Evolutionary conservation across 352 stramenopile species (phyloP), one percentile per base, ranked within the genome.

Genomic region (Globisporangium canariense): DNA sequence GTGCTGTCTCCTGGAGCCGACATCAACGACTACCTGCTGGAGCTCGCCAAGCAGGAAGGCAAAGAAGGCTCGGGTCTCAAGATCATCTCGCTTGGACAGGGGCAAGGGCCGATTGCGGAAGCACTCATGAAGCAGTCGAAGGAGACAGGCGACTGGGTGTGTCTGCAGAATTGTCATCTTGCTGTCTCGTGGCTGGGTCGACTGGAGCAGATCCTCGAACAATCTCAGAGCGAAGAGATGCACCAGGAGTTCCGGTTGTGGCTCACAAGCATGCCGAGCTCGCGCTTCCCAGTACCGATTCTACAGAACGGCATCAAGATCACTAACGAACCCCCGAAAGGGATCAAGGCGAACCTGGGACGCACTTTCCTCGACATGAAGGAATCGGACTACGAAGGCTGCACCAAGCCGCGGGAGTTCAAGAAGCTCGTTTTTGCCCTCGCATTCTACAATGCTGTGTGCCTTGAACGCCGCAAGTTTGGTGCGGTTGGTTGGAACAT

Each of bases 271-370:
- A 97, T 97, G 86, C 94, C 91, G 22, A 91, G 86, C 51, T 62
- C 87, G 11, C 78, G 85, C 0, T 98, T 98, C 62, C 94, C 94
- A 1, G 94, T 98, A 30, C 83, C 93, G 9, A 94, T 98, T 38
- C 76, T 98, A 13, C 94, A 98, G 69, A 98, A 97, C 59, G 93
- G 94, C 30, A 98, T 98, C 70, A 98, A 98, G 70, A 96, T 98
- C 60, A 98, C 94, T 2, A 97, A 98, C 58, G 95, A 98, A 57
- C 91, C 94, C 11, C 94, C 94, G 0, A 88, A 91, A 52, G 94
- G 94, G 20, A 90, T 98, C 60, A 88, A 88, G 28, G 92, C 92
- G 4, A 98, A 98, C 70, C 67, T 98, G 4, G 81, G 86, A n/a
- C 82, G 94, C 34, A 97, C 90, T 0, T 98, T 98, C 71, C 70